These are phyloP conservation scores for Yarrowia sp. DNA, from an alignment of 805 yeast species.

Conservation along the genomic window DNA sequence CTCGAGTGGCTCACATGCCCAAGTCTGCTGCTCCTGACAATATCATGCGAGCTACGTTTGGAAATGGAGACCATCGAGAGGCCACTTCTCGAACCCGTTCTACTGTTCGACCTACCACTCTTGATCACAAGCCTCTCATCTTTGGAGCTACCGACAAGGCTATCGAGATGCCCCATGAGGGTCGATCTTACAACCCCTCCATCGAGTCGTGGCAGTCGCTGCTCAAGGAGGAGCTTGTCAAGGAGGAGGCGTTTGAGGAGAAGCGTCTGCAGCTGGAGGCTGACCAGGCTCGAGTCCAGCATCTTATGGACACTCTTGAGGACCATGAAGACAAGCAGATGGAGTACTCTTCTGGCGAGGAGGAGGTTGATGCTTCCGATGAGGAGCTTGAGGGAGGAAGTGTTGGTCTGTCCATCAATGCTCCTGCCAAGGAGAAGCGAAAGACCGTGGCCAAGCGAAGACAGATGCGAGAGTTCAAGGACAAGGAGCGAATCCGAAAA, in stretches of 20 bases:
- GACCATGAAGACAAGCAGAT: slow-evolving; percentile 36
- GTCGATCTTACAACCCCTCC: slow-evolving; percentile 91
- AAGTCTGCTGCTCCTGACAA: background rate
- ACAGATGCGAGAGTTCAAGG: slow-evolving; percentile 60
- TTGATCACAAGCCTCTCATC: slow-evolving; percentile 56
- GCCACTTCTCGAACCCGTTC: slow-evolving; percentile 29
- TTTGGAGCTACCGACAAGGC: slow-evolving; percentile 45
- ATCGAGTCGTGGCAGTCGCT: slow-evolving; percentile 76
- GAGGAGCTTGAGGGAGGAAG: slow-evolving; percentile 42
- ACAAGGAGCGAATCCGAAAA: slow-evolving; percentile 41
- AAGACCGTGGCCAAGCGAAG: slow-evolving; percentile 80
- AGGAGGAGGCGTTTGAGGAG: slow-evolving; percentile 66
- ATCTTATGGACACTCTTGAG: slow-evolving; percentile 55
- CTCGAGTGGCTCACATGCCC: slow-evolving; percentile 9
- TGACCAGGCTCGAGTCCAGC: slow-evolving; percentile 61
- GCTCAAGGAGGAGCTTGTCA: slow-evolving; percentile 61
- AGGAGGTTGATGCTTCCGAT: slow-evolving; percentile 36
- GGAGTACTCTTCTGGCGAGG: slow-evolving; percentile 35
- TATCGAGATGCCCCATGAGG: slow-evolving; percentile 64
- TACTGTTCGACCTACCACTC: slow-evolving; percentile 41
- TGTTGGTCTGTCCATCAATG: slow-evolving; percentile 60
- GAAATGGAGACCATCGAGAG: slow-evolving; percentile 6
- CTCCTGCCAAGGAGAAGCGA: slow-evolving; percentile 62
- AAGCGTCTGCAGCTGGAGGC: slow-evolving; percentile 60
- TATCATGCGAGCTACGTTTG: background rate